Evolutionary conservation across 2,329 filamentous ascomycete genomes (phyloP), one percentile per base, ranked within the genome.

Genomic region (Microdochium paspali): DNA sequence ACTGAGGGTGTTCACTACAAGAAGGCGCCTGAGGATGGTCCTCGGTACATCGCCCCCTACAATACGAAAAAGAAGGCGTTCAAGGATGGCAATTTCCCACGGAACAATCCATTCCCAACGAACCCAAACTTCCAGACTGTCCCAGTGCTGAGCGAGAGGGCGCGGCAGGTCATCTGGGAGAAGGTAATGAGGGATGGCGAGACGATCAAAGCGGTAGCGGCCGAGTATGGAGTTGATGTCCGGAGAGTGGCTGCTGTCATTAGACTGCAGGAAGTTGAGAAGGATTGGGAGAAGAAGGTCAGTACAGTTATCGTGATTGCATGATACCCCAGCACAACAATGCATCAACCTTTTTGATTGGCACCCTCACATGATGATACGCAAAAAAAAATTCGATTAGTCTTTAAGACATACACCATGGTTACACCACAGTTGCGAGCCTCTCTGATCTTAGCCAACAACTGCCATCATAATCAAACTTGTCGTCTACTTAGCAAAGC

Each of bases 341-440:
- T 40, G 35, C n/a, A 28, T 28, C 12, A 12, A 24, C 23, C 45
- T n/a, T n/a, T n/a, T n/a, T n/a, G n/a, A n/a, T n/a, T n/a, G 44
- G 31, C 15, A 54, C 49, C 51, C 61, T 58, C 59, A 58, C 52
- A 66, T 80, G 77, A 81, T 81, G 77, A 79, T 65, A 60, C 57
- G 62, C 65, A 74, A 70, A 80, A 77, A n/a, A 78, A 80, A 83
- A 82, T 79, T 85, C 91, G 91, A 96, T 97, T 95, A 96, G 91
- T 97, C 91, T 95, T 94, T 77, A 96, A 95, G 90, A 97, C 90
- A 82, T 67, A 72, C 10, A 65, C 82, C 75, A 83, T 93, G 88
- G 87, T 96, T 91, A 91, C 74, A 85, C 77, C 79, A 72, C 72
- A 79, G 80, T 83, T 84, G 75, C 78, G 76, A 80, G 75, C 79